Evolutionary conservation across 352 stramenopile genomes (phyloP), one percentile per base, ranked within the genome.

Genomic region (Phytophthora lateralis): DNA sequence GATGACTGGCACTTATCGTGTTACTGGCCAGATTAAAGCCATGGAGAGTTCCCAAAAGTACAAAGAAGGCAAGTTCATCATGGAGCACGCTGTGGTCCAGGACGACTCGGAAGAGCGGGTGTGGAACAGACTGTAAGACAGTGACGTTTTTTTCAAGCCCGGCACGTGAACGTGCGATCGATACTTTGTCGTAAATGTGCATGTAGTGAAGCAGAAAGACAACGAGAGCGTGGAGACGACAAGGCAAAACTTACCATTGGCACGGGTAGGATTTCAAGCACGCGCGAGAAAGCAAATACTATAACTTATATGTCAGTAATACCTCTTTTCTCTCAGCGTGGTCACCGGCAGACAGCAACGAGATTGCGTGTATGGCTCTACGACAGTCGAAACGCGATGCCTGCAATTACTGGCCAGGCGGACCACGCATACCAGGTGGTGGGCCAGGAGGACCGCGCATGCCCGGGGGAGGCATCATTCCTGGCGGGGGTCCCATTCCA

Each of bases 41-140:
- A 91, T 90, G 80, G 85, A 93, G 71, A 44, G 48, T 37, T 87
- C 85, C 44, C 85, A 93, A 68, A 88, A 89, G 65, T 93, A 93
- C 82, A 93, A 91, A 57, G 85, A 93, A 73, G 85, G 82, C 60
- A 90, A 89, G 64, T 93, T 87, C 53, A 91, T 91, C 55, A 85
- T 93, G 72, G 85, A 93, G 63, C 68, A 81, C 18, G 78, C 80
- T 29, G 66, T 91, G n/a, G 78, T 93, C 15, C 68, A 90, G 45
- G 82, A 93, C 49, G 79, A 86, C 34, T 56, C 44, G 17, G 79
- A 89, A 59, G 80, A 89, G 48, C 49, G 69, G n/a, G 48, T 53
- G 43, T 88, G 76, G 76, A 52, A 80, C 34, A 70, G 62, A 10
- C 56, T 71, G 50, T 77, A 63, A 49, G 17, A 10, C 17, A 27